These are phyloP conservation scores for Penstemon eatonii DNA, from an alignment of 257 asterid species.

Conservation along the genomic window DNA sequence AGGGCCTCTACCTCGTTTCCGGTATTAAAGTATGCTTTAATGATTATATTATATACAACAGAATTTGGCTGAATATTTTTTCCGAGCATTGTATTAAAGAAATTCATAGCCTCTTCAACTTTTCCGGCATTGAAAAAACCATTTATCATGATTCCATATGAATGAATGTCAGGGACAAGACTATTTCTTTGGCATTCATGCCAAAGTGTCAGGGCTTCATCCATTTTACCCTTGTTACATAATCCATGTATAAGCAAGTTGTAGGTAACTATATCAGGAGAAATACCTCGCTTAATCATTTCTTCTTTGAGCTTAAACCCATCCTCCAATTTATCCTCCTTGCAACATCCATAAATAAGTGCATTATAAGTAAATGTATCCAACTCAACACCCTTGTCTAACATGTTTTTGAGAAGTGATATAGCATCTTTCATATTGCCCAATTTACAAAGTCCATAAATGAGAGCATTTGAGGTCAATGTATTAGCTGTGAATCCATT, in stretches of 20 bases:
- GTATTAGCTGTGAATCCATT: slow-evolving; percentile 60
- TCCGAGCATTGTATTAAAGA: slow-evolving; percentile 49
- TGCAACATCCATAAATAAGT: slow-evolving; percentile 68
- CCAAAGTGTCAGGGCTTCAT: slow-evolving; percentile 77
- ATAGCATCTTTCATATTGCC: slow-evolving; percentile 61
- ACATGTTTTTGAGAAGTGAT: slow-evolving; percentile 51
- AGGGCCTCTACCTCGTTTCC: slow-evolving; percentile 61
- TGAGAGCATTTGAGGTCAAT: slow-evolving; percentile 74
- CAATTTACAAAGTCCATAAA: slow-evolving; percentile 63
- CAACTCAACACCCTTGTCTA: slow-evolving; percentile 40
- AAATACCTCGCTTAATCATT: slow-evolving; percentile 59
- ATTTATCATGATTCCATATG: slow-evolving; percentile 64
- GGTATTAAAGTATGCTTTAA: slow-evolving; percentile 53
- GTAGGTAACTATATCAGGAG: slow-evolving; percentile 61
- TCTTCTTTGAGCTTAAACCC: slow-evolving; percentile 66
- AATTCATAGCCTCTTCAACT: slow-evolving; percentile 55
- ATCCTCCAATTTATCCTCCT: slow-evolving; percentile 52
- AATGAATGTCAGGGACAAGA: slow-evolving; percentile 51
- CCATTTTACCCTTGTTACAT: slow-evolving; percentile 55
- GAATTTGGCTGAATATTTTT: slow-evolving; percentile 48
- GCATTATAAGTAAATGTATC: slow-evolving; percentile 70
- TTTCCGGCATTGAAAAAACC: slow-evolving; percentile 66
- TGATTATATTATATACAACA: slow-evolving; percentile 64
- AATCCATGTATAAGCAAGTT: slow-evolving; percentile 55
- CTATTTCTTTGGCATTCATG: slow-evolving; percentile 56